These are phyloP conservation scores for Straminergon stramineum DNA, from an alignment of 225 moss, liverwort and hornwort species.

Conservation along the genomic window DNA sequence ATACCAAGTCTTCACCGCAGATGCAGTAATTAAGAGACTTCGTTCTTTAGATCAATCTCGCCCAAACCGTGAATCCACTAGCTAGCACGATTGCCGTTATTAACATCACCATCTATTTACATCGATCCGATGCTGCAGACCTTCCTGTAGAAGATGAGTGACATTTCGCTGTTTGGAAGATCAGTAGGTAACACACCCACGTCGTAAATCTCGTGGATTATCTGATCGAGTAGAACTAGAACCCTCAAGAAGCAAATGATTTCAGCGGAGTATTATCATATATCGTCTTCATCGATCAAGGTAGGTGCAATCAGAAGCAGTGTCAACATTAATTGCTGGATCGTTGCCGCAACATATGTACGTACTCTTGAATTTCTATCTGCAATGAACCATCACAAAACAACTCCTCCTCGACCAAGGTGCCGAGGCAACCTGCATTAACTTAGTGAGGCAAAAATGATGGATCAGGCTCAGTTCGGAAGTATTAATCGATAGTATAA, in stretches of 20 bases:
- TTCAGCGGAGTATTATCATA: conserved; percentile 12
- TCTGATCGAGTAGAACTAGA: neutral
- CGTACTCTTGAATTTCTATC: conserved; percentile 35
- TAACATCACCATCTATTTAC: neutral
- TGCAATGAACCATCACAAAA: conserved; percentile 32
- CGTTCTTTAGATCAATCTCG: neutral
- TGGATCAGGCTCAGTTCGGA: neutral
- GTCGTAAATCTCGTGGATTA: neutral
- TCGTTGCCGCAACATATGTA: conserved; percentile 24
- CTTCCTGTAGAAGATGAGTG: neutral
- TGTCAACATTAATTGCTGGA: conserved; percentile 23
- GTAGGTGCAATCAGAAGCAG: conserved; percentile 40
- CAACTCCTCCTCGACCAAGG: conserved; percentile 24
- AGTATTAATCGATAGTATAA: neutral
- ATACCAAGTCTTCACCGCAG: neutral
- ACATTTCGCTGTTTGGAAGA: neutral
- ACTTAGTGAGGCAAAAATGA: neutral
- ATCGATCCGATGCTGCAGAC: neutral
- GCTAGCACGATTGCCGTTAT: neutral
- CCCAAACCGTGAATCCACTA: neutral
- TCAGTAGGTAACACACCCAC: neutral
- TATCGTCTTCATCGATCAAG: conserved; percentile 32
- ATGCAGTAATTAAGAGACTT: neutral
- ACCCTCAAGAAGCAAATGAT: neutral
- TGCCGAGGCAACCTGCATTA: conserved; percentile 32